These are phyloP conservation scores for Mycosphaerelloides madeirae DNA, from an alignment of 2,329 filamentous ascomycete genomes.

Conservation along the genomic window DNA sequence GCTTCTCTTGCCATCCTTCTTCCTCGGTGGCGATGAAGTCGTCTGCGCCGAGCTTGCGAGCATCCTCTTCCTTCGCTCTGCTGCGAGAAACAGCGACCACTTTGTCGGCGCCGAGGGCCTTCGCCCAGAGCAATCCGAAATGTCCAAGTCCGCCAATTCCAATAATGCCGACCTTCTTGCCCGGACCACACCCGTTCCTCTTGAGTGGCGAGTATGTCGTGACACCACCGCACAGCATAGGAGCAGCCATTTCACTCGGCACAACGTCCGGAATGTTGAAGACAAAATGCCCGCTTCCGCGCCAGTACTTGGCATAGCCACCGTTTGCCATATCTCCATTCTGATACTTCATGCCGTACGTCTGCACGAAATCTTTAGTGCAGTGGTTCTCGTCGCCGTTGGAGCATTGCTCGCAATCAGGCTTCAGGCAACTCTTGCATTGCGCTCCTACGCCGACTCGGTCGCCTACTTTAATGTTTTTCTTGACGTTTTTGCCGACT, in stretches of 20 bases:
- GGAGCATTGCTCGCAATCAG: conserved; percentile 51
- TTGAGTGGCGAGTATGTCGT: conserved; percentile 67
- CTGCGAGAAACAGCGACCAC: conserved; percentile 64
- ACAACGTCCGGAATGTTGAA: conserved; percentile 50
- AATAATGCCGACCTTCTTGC: conserved; percentile 65
- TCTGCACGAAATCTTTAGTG: conserved; percentile 18
- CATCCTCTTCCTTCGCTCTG: conserved; percentile 55
- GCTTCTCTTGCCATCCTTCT: conserved; percentile 53
- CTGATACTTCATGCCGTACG: conserved; percentile 20
- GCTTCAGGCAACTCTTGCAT: conserved; percentile 42
- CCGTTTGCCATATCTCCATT: conserved; percentile 48
- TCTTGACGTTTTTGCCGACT: conserved; percentile 27
- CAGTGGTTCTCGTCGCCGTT: conserved; percentile 43
- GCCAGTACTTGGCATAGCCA: conserved; percentile 52
- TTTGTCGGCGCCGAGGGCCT: conserved; percentile 62
- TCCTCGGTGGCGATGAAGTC: conserved; percentile 53
- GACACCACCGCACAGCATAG: conserved; percentile 72
- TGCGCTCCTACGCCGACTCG: conserved; percentile 49
- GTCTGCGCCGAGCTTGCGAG: conserved; percentile 57
- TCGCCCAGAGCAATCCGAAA: conserved; percentile 65
- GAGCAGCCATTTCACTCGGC: conserved; percentile 52
- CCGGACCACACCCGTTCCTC: conserved; percentile 62
- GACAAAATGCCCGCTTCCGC: conserved; percentile 48
- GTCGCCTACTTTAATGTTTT: conserved; percentile 33
- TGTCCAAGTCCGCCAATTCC: conserved; percentile 63